A percentile compares a stretch with the other conserved stretches of the same genome.
Evolutionary conservation across 1,139 yeast genomes (phyloP).

Genomic region (Hansenula anomala): DNA sequence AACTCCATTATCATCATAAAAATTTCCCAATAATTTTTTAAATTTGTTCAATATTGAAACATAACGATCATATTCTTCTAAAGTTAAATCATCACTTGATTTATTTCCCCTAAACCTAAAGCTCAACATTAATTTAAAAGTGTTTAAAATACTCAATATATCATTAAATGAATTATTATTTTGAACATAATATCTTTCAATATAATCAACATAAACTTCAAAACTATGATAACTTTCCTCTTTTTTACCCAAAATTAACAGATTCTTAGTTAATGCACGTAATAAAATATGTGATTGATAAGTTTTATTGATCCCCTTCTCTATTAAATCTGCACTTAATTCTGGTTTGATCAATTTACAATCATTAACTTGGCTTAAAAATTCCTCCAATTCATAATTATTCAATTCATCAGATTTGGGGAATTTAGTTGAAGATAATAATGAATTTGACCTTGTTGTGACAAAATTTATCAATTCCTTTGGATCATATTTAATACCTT

Average conservation of each 20-base stretch:
- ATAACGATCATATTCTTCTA: constrained; percentile 21
- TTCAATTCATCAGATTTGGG: constrained; percentile 42
- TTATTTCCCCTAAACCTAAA: not conserved
- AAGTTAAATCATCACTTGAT: constrained; percentile 6
- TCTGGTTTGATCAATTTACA: constrained; percentile 14
- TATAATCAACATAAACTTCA: constrained; percentile 35
- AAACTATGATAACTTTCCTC: constrained; percentile 37
- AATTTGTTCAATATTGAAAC: constrained; percentile 13
- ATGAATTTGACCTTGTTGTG: constrained; percentile 11
- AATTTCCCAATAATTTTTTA: constrained; percentile 8
- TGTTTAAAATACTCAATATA: constrained; percentile 19
- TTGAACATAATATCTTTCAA: constrained; percentile 32
- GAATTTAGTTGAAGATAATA: constrained; percentile 27
- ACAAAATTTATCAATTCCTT: constrained; percentile 14
- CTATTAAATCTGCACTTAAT: constrained; percentile 23
- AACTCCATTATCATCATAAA: constrained; percentile 9
- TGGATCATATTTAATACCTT: constrained; percentile 6
- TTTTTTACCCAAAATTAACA: constrained; percentile 9
- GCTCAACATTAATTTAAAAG: constrained; percentile 5
- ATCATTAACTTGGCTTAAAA: constrained; percentile 21
- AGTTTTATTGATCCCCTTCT: constrained; percentile 36
- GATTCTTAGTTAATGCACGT: constrained; percentile 28
- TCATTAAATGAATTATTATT: constrained; percentile 29
- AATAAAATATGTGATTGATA: constrained; percentile 40
- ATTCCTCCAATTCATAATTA: constrained; percentile 27